phyloP scores from a whole-genome alignment of 2,329 filamentous ascomycete genomes.

The Trichophyton equinum region DNA sequence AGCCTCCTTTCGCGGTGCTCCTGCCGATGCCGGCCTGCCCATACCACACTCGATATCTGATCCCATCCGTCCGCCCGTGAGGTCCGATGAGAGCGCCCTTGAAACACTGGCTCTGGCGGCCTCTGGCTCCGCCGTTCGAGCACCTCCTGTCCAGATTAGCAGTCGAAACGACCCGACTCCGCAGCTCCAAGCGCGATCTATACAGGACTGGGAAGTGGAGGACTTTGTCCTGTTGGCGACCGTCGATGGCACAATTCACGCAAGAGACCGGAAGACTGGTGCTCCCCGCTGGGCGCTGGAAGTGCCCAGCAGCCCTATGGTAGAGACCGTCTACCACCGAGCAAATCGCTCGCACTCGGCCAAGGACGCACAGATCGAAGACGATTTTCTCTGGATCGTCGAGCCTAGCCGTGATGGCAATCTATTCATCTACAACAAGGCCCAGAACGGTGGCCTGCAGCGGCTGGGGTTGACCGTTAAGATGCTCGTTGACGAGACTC shows the following conservation, averaged over 20 bases:
- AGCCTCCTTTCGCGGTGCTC: constrained; percentile 19
- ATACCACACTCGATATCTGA: constrained; percentile 10
- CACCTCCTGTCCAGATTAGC: constrained; percentile 67
- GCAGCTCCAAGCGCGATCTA: constrained; percentile 87
- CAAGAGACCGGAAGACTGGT: constrained; percentile 77
- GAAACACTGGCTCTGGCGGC: constrained; percentile 92
- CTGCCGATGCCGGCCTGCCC: constrained; percentile 13
- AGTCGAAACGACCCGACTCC: constrained; percentile 56
- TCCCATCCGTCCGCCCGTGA: constrained; percentile 15
- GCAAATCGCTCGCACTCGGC: constrained; percentile 45
- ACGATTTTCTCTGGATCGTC: constrained; percentile 89
- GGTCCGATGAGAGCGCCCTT: constrained; percentile 76
- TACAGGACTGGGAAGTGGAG: constrained; percentile 99
- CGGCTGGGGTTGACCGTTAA: constrained; percentile 47
- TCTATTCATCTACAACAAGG: constrained; percentile 74
- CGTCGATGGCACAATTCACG: constrained; percentile 93
- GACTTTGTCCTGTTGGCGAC: constrained; percentile 99
- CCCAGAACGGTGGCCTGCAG: constrained; percentile 36
- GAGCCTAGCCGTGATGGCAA: constrained; percentile 80
- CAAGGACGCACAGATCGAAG: constrained; percentile 44
- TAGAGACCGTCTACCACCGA: constrained; percentile 74
- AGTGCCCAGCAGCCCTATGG: constrained; percentile 66
- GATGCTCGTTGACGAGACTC: constrained; percentile 71
- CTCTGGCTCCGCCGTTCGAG: constrained; percentile 59
- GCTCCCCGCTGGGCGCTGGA: constrained; percentile 74